These are phyloP conservation scores for Furcasterigmium sp. DNA, from an alignment of 2,329 filamentous ascomycete genomes.

Conservation along the genomic window DNA sequence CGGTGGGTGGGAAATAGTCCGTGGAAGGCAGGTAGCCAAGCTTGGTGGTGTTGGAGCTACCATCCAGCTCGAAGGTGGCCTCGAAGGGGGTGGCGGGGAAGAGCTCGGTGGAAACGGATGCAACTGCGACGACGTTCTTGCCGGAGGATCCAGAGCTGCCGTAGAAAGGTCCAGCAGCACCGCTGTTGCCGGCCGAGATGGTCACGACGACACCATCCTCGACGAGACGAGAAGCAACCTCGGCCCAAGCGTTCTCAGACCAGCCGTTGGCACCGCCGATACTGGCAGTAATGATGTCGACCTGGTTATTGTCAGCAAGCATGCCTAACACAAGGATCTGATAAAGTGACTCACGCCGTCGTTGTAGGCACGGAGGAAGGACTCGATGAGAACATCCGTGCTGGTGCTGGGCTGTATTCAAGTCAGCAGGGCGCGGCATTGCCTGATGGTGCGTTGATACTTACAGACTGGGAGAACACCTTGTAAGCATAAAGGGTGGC, in stretches of 20 bases:
- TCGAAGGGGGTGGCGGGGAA: constrained; percentile 22
- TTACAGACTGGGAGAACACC: constrained; percentile 13
- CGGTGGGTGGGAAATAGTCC: constrained; percentile 23
- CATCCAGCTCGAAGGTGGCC: constrained; percentile 22
- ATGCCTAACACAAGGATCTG: too few relatives aligned
- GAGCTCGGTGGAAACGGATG: constrained; percentile 30
- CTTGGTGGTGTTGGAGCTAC: constrained; percentile 13
- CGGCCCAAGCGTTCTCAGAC: constrained; percentile 34
- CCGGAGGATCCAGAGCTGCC: constrained; percentile 33
- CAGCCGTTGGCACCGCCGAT: constrained; percentile 33
- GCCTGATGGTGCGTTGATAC: background rate
- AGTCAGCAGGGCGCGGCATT: background rate
- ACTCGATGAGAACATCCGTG: constrained; percentile 19
- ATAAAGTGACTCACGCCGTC: constrained; percentile 22
- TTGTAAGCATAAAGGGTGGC: constrained; percentile 22
- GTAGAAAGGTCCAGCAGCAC: constrained; percentile 41
- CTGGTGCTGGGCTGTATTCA: constrained; percentile 2
- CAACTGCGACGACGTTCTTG: constrained; percentile 35
- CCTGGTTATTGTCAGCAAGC: constrained; percentile 1
- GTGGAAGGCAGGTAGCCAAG: constrained; percentile 28
- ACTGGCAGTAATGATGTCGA: constrained; percentile 37
- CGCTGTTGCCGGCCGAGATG: constrained; percentile 47
- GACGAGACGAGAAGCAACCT: constrained; percentile 33
- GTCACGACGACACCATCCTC: constrained; percentile 42
- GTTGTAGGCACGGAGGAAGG: constrained; percentile 27